Percentiles rank a stretch among this genome's conserved stretches.
Conservation (phyloP, 2,329 filamentous ascomycete species). For the Arthrobotrys pseudoclavata region DNA sequence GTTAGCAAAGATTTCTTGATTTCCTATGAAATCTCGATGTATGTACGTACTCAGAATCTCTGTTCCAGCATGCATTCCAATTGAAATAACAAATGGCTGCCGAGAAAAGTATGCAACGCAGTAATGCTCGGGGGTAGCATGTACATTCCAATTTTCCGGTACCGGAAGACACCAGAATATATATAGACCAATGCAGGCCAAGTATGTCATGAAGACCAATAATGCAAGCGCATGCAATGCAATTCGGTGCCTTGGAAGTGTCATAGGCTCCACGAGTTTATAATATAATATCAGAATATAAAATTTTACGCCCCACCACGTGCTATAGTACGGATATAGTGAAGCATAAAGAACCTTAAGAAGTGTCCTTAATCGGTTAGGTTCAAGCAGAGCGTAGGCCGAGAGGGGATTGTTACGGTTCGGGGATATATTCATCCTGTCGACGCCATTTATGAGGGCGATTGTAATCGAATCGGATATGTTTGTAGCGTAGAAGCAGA, state of each 20-base stretch:
- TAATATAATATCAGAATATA: conserved; percentile 50
- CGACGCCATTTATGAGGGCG: conserved; percentile 11
- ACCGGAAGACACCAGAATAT: conserved; percentile 47
- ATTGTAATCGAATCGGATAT: conserved; percentile 33
- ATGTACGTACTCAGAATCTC: conserved; percentile 42
- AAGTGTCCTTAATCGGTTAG: not conserved
- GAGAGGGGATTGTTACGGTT: conserved; percentile 14
- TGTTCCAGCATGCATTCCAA: conserved; percentile 37
- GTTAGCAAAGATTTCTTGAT: not conserved
- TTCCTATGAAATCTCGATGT: too few relatives aligned
- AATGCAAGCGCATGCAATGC: conserved; percentile 14
- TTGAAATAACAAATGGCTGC: conserved; percentile 17
- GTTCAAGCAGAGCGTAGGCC: conserved; percentile 19
- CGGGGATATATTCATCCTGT: conserved; percentile 22
- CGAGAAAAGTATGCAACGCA: conserved; percentile 44
- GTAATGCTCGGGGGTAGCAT: not conserved
- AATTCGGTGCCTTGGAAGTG: conserved; percentile 14
- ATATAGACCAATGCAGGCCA: conserved; percentile 30
- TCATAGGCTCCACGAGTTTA: conserved; percentile 28
- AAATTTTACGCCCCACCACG: conserved; percentile 42
- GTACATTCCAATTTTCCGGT: conserved; percentile 36
- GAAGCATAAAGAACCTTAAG: conserved; percentile 39
- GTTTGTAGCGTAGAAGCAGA: conserved; percentile 37
- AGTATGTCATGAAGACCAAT: conserved; percentile 3
- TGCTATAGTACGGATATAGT: conserved; percentile 34